These are phyloP conservation scores for Termitomyces sp. DNA, from an alignment of 768 basidiomycete species.

Conservation along the genomic window DNA sequence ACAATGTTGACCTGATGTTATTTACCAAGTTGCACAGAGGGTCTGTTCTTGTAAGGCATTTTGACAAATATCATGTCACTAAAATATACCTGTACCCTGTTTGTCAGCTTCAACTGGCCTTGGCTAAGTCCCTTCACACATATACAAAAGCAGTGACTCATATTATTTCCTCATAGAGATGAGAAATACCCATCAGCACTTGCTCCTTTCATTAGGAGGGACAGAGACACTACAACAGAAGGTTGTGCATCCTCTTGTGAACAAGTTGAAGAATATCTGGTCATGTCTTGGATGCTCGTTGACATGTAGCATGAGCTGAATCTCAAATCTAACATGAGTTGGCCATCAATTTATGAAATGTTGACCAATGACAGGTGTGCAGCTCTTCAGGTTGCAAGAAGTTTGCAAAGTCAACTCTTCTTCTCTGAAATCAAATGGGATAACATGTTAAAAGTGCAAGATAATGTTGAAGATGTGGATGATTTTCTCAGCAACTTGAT, in stretches of 20 bases:
- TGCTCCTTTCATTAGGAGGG: no score
- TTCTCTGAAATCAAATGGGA: conserved; percentile 98
- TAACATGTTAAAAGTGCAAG: conserved; percentile 64
- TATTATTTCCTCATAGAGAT: no score
- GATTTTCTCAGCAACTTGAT: conserved; percentile 87
- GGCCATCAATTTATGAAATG: conserved; percentile 68
- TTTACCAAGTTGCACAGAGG: conserved; percentile 81
- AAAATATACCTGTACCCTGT: no score
- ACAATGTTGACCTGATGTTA: conserved; percentile 92
- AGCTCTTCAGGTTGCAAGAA: conserved; percentile 85
- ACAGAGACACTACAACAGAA: no score
- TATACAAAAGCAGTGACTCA: no score
- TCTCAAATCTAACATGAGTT: conserved; percentile 83
- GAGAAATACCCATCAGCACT: no score
- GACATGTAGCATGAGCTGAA: no score
- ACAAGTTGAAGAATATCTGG: no score
- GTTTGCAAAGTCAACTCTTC: conserved; percentile 89
- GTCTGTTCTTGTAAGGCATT: conserved; percentile 66
- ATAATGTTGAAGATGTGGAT: conserved; percentile 91
- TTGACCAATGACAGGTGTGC: conserved; percentile 78
- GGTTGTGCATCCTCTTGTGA: no score
- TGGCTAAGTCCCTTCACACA: no score
- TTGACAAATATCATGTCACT: not conserved
- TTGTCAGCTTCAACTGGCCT: no score
- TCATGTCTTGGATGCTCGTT: no score